These are phyloP conservation scores for Scutellaria barbata DNA, from an alignment of 257 asterid species.

Conservation along the genomic window DNA sequence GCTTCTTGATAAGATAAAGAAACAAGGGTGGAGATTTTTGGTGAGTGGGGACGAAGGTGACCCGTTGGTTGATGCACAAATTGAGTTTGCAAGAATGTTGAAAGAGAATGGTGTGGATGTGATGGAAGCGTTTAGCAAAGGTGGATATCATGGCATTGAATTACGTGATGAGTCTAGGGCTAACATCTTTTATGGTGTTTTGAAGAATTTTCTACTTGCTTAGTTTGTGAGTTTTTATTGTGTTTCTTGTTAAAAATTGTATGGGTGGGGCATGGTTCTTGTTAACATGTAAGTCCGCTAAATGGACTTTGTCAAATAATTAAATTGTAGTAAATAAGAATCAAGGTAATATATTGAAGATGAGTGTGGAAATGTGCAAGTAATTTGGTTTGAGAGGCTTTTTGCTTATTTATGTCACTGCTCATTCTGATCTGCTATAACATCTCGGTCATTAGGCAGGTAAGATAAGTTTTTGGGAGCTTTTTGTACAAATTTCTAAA, in stretches of 20 bases:
- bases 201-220: slow-evolving; percentile 33
- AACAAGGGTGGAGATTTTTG: slow-evolving; percentile 33
- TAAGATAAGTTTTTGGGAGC: too few species aligned
- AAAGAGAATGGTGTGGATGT: slow-evolving; percentile 40
- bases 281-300: accelerated
- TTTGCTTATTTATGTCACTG: too few species aligned
- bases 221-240: not conserved
- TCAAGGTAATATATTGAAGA: too few species aligned
- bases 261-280: too few species aligned
- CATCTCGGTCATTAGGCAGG: too few species aligned
- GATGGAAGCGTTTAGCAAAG: slow-evolving; percentile 35
- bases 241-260: too few species aligned
- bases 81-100: slow-evolving; percentile 34
- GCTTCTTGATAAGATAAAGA: slow-evolving; percentile 31
- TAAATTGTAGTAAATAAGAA: too few species aligned
- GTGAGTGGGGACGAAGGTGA: slow-evolving; percentile 47
- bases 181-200: not conserved
- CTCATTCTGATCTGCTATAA: too few species aligned
- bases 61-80: slow-evolving; percentile 42
- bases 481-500: too few species aligned
- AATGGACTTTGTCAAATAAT: too few species aligned
- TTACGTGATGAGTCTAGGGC: slow-evolving; percentile 30
- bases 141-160: slow-evolving; percentile 51
- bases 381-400: too few species aligned
- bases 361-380: too few species aligned